Evolutionary conservation across 1,284 basidiomycete species (phyloP).

Genomic region (Athelia psychrophila): DNA sequence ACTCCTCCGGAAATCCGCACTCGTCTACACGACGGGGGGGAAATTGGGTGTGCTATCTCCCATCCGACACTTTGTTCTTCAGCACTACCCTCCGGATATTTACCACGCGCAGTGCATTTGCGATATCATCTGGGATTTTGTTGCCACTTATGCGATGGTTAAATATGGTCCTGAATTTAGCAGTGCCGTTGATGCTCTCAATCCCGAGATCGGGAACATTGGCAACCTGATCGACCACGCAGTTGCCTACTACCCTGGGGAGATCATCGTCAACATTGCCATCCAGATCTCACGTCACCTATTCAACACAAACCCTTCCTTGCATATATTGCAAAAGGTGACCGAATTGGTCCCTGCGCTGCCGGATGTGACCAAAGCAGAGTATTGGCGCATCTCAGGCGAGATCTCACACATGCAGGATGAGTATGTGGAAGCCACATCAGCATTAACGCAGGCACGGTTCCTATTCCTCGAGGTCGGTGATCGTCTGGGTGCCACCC

Average conservation of each 20-base stretch:
- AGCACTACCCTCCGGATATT: not conserved
- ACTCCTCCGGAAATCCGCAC: not conserved
- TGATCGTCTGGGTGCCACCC: not conserved
- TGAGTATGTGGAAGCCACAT: not conserved
- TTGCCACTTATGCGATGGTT: not conserved
- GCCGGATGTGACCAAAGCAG: not conserved
- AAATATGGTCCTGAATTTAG: not conserved
- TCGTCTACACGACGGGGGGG: not conserved
- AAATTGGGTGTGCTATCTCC: not conserved
- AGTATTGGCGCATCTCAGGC: not conserved
- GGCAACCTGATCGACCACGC: not conserved
- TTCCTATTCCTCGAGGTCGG: not conserved
- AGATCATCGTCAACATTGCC: not conserved
- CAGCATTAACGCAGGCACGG: not conserved
- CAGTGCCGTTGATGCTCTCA: not conserved
- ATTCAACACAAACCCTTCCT: not conserved
- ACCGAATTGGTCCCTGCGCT: not conserved
- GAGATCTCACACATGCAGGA: not conserved
- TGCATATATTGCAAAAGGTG: not conserved
- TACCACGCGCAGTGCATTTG: not conserved
- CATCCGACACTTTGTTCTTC: not conserved
- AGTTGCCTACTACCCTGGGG: not conserved
- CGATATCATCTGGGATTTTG: not conserved
- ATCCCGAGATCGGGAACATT: not conserved
- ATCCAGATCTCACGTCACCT: not conserved